Evolutionary conservation across 768 basidiomycete genomes (phyloP).

Genomic region (Lanmaoa pseudosensibilis): DNA sequence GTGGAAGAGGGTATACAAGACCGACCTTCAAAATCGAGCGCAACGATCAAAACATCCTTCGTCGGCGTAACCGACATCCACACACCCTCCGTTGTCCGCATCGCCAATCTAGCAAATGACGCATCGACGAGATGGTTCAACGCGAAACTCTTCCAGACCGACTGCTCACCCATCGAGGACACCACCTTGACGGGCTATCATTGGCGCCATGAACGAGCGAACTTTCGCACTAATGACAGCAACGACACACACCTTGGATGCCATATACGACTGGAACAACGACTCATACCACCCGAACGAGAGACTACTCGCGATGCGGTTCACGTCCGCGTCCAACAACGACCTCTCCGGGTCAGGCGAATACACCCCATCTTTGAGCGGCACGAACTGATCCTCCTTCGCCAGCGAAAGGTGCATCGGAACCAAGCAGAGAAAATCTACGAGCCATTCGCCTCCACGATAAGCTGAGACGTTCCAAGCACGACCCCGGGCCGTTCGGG

Average conservation of each 20-base stretch:
- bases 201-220: not conserved
- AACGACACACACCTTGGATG: slow-evolving; percentile 42
- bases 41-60: slow-evolving; percentile 50
- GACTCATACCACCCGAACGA: slow-evolving; percentile 68
- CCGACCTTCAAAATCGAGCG: slow-evolving; percentile 64
- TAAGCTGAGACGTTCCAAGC: slow-evolving; percentile 39
- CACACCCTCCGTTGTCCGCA: slow-evolving; percentile 67
- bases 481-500: not conserved
- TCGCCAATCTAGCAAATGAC: slow-evolving; percentile 64
- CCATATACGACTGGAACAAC: slow-evolving; percentile 62
- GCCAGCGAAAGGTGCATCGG: slow-evolving; percentile 64
- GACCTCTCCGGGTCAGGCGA: slow-evolving; percentile 51
- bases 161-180: slow-evolving; percentile 70
- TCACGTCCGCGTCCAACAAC: slow-evolving; percentile 59
- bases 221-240: accelerated
- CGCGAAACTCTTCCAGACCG: slow-evolving; percentile 59
- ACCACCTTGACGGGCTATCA: slow-evolving; percentile 60
- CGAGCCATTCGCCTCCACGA: slow-evolving; percentile 59
- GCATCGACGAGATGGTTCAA: slow-evolving; percentile 63
- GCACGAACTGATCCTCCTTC: slow-evolving; percentile 58
- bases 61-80: slow-evolving; percentile 71
- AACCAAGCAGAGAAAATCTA: slow-evolving; percentile 58
- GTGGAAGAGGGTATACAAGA: not conserved
- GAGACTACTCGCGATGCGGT: slow-evolving; percentile 52
- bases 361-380: slow-evolving; percentile 56